Base-by-base conservation (phyloP, 495 filamentous ascomycete genomes). In the Letharia lupina region DNA sequence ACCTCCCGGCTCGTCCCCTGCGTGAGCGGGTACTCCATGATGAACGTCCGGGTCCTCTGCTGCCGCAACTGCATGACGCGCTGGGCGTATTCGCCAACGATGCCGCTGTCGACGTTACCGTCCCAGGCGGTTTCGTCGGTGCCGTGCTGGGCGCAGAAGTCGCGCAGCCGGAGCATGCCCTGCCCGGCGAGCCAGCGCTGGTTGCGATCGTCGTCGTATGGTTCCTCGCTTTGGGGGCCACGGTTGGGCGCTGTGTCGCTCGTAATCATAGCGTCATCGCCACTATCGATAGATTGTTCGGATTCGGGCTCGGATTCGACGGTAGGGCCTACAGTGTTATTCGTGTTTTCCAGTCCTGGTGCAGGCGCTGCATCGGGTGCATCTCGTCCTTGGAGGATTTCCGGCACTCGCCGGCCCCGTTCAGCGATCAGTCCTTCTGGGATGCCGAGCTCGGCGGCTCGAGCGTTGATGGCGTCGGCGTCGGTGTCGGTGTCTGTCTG, bases 101-200 rank as follows among this genome's bases (percentile, higher is more conserved):
- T 58, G 8, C 63, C 63, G 54, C 66, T 62, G 1, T 59, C 50
- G 31, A 47, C 61, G 44, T 50, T n/a, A 50, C 16, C 31, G 9
- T 37, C 47, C 67, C 67, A 64, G 62, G 61, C 66, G 15, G 37
- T 39, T n/a, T 74, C 67, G 33, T 71, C 68, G 8, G 62, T 56
- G 61, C 68, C 67, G 63, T 75, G 68, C 57, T 63, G 48, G 56
- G 41, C 66, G 41, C 68, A 64, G 64, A 73, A 70, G 4, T 70
- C 73, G 39, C 67, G 62, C 23, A 75, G 67, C 11, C 33, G 31
- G 13, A 70, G 60, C 59, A 70, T 65, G 18, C 68, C 67, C 35
- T 52, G 48, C 6, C 69, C 66, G 45, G 70, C 71, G 20, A 73
- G 67, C 60, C 62, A 73, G 60, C 69, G 71, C 57, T 69, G 69